phyloP scores from a whole-genome alignment of 2,329 filamentous ascomycete species.

The Colletotrichum salicis region DNA sequence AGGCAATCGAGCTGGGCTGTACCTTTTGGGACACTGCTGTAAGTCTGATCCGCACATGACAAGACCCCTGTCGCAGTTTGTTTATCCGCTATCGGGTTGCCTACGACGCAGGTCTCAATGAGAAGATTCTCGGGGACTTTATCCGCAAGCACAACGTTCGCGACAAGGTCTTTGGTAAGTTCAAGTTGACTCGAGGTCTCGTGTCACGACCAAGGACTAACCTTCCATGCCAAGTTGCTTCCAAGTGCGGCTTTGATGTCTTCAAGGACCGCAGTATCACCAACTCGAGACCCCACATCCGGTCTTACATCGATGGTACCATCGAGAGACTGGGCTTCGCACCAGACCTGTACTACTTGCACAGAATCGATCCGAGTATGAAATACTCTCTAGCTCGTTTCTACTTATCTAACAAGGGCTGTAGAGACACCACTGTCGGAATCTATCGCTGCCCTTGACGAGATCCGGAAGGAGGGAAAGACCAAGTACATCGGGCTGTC shows the following conservation, averaged over 20 bases:
- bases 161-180: conserved; percentile 58
- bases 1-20: conserved; percentile 56
- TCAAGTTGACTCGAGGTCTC: too few species aligned
- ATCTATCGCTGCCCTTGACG: conserved; percentile 58
- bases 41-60: conserved; percentile 32
- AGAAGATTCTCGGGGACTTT: conserved; percentile 60
- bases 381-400: neutral
- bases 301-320: conserved; percentile 58
- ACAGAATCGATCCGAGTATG: conserved; percentile 56
- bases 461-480: conserved; percentile 56
- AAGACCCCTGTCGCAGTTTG: too few species aligned
- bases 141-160: conserved; percentile 61
- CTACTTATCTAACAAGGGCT: neutral
- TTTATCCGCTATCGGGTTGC: conserved; percentile 47
- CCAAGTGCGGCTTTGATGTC: conserved; percentile 56
- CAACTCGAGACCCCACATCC: conserved; percentile 58
- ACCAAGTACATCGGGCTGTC: conserved; percentile 60
- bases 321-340: conserved; percentile 59
- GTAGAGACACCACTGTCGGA: conserved; percentile 55
- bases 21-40: conserved; percentile 59
- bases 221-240: conserved; percentile 50
- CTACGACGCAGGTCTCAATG: conserved; percentile 58
- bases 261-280: conserved; percentile 48
- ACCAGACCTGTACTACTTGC: conserved; percentile 57
- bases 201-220: neutral